These are phyloP conservation scores for Metschnikowia vanudenii DNA, from an alignment of 805 yeast species.

Conservation along the genomic window DNA sequence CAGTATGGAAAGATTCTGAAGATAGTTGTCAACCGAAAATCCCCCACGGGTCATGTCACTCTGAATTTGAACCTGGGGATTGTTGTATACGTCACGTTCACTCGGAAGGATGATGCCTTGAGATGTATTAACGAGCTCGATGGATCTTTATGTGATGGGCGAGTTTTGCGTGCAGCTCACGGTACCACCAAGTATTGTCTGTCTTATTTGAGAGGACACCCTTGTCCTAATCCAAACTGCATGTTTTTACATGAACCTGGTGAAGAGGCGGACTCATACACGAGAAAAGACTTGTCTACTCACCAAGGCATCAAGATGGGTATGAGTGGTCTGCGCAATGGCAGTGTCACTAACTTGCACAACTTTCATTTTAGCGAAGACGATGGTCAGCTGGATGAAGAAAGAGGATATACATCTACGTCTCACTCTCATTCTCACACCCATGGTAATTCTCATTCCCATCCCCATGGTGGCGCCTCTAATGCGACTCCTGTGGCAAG, in stretches of 20 bases:
- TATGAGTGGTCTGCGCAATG: conserved; percentile 34
- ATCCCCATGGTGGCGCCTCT: conserved; percentile 2
- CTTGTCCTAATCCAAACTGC: conserved; percentile 97
- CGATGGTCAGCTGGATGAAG: conserved; percentile 14
- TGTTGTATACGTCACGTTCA: conserved; percentile 94
- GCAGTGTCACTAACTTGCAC: conserved; percentile 16
- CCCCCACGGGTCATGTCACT: conserved; percentile 42
- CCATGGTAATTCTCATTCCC: too few species aligned
- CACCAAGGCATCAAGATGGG: conserved; percentile 65
- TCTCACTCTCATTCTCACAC: background rate
- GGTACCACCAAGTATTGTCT: conserved; percentile 99
- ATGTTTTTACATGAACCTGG: conserved; percentile 99
- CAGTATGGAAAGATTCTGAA: conserved; percentile 95
- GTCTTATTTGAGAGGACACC: conserved; percentile 89
- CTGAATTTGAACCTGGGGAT: conserved; percentile 62
- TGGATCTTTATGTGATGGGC: conserved; percentile 91
- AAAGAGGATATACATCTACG: conserved; percentile 6
- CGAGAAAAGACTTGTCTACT: conserved; percentile 82
- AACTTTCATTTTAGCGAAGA: conserved; percentile 14
- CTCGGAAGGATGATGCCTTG: conserved; percentile 92
- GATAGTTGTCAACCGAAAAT: conserved; percentile 83
- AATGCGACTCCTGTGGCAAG: conserved; percentile 10
- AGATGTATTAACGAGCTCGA: conserved; percentile 88
- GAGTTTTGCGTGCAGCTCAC: conserved; percentile 87
- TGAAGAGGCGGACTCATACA: conserved; percentile 96